Conservation (phyloP, 1,284 basidiomycete genomes). For the Cryptococcus jaspeensis region DNA sequence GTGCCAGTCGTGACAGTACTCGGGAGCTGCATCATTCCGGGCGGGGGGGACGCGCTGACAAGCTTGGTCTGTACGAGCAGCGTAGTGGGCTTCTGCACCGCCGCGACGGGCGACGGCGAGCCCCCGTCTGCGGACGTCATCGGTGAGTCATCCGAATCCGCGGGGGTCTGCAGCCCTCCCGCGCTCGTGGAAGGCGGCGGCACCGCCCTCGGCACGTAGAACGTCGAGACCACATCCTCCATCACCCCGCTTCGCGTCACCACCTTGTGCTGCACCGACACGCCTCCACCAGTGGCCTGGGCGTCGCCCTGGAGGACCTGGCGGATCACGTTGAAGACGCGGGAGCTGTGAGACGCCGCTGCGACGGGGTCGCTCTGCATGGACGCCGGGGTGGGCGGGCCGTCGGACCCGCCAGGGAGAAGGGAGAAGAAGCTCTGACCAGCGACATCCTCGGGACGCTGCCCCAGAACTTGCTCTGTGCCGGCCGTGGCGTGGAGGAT, state of each 20-base stretch:
- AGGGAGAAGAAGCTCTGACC: conserved; percentile 45
- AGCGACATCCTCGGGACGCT: conserved; percentile 35
- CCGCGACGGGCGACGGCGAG: not conserved
- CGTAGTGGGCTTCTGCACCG: conserved; percentile 18
- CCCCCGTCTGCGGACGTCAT: not conserved
- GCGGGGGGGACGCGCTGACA: conserved; percentile 3
- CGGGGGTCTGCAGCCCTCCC: conserved; percentile 4
- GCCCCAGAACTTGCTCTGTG: conserved; percentile 34
- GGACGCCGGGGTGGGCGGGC: conserved; percentile 14
- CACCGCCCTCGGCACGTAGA: conserved; percentile 31
- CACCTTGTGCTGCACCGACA: conserved; percentile 31
- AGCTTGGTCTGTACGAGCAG: conserved; percentile 39
- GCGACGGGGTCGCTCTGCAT: conserved; percentile 30
- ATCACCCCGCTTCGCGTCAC: conserved; percentile 26
- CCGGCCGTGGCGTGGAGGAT: conserved; percentile 39
- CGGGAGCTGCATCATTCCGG: not conserved
- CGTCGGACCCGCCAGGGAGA: conserved; percentile 38
- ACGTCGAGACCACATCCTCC: conserved; percentile 34
- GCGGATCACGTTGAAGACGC: conserved; percentile 26
- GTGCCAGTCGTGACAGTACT: conserved; percentile 12
- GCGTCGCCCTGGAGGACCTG: conserved; percentile 16
- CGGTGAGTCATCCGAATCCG: not conserved
- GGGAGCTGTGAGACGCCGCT: not conserved
- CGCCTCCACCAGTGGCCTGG: conserved; percentile 11
- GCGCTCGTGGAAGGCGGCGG: not conserved